phyloP scores from a whole-genome alignment of 2,329 filamentous ascomycete species.

The Penicillium rolfsii region DNA sequence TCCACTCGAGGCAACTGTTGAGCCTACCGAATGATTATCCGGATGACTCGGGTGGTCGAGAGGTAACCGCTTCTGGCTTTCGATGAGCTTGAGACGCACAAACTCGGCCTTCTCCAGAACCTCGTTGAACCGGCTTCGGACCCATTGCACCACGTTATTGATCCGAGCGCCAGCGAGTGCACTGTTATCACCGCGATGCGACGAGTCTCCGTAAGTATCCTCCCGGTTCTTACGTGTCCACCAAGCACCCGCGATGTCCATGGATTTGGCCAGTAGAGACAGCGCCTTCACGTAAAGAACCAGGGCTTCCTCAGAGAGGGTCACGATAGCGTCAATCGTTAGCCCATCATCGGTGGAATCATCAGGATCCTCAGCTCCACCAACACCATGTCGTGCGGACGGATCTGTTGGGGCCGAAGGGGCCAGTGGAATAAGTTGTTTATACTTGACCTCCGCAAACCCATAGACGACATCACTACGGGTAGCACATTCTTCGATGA shows the following conservation, averaged over 20 bases:
- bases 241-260: constrained; percentile 93
- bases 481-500: constrained; percentile 88
- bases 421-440: constrained; percentile 87
- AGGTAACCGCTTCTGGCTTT: constrained; percentile 82
- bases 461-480: constrained; percentile 95
- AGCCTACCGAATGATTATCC: constrained; percentile 69
- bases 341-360: constrained; percentile 68
- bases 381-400: constrained; percentile 26
- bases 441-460: constrained; percentile 98
- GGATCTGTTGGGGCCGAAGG: constrained; percentile 61
- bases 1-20: constrained; percentile 61
- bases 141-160: constrained; percentile 94
- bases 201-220: constrained; percentile 56
- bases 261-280: constrained; percentile 85
- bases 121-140: constrained; percentile 91
- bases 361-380: constrained; percentile 49
- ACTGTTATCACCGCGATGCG: constrained; percentile 48
- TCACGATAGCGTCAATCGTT: constrained; percentile 81
- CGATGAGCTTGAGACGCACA: constrained; percentile 82
- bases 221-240: constrained; percentile 79
- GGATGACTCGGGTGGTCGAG: constrained; percentile 85
- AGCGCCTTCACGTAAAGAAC: constrained; percentile 96
- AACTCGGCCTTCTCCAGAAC: constrained; percentile 95
- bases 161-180: constrained; percentile 69
- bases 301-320: constrained; percentile 88